A percentile compares a stretch with the other conserved stretches of the same genome.
These are phyloP conservation scores for Termitomyces sp. DNA, from an alignment of 768 basidiomycete species.

Conservation along the genomic window DNA sequence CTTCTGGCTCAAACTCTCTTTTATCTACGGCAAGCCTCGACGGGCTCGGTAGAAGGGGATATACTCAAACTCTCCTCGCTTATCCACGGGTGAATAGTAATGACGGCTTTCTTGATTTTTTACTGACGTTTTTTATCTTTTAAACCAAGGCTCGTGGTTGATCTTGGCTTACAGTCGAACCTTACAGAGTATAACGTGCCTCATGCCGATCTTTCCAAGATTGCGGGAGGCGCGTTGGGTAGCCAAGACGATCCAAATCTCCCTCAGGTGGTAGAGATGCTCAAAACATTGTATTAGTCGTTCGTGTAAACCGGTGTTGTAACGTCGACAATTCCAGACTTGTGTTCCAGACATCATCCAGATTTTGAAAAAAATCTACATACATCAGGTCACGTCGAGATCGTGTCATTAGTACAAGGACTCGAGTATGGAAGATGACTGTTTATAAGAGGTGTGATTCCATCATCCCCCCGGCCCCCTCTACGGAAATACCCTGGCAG, in stretches of 20 bases:
- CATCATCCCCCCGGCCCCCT: slow-evolving; percentile 1
- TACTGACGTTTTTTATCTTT: neutral
- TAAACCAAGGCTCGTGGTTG: slow-evolving; percentile 51
- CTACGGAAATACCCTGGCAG: slow-evolving; percentile 10
- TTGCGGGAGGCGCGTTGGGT: slow-evolving; percentile 52
- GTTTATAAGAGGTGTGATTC: slow-evolving; percentile 13
- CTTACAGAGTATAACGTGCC: slow-evolving; percentile 67
- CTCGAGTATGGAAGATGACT: neutral
- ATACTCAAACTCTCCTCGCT: slow-evolving; percentile 48
- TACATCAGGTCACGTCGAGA: slow-evolving; percentile 4
- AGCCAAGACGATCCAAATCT: slow-evolving; percentile 37
- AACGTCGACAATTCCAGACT: slow-evolving; percentile 6
- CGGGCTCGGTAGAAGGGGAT: slow-evolving; percentile 66
- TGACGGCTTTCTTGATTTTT: too few species aligned
- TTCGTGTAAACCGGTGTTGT: neutral
- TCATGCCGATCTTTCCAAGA: slow-evolving; percentile 45
- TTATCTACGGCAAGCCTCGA: slow-evolving; percentile 58
- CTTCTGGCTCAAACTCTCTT: slow-evolving; percentile 55
- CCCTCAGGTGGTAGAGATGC: slow-evolving; percentile 44
- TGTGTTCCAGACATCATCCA: slow-evolving; percentile 13
- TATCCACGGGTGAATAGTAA: slow-evolving; percentile 50
- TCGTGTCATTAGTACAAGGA: slow-evolving; percentile 1
- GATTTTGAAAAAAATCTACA: neutral
- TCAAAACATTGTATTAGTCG: slow-evolving; percentile 44
- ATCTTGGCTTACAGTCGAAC: slow-evolving; percentile 57